phyloP scores from a whole-genome alignment of 2,329 filamentous ascomycete genomes.

The Polychaeton citri region DNA sequence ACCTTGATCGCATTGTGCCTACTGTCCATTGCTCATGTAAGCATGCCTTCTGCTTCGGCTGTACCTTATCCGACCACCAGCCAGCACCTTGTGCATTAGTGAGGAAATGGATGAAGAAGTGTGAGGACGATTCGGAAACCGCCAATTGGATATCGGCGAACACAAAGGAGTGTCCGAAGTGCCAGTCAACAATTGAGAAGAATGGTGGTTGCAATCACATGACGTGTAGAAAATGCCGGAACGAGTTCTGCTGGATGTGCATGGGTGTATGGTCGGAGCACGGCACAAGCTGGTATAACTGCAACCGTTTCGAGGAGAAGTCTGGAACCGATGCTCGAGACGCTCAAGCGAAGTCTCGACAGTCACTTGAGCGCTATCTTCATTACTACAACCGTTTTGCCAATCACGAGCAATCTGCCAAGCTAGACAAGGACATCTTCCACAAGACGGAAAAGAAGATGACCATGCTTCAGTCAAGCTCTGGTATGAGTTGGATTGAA shows the following conservation, averaged over 20 bases:
- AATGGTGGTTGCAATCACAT: slow-evolving; percentile 97
- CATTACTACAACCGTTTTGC: slow-evolving; percentile 99
- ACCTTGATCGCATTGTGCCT: slow-evolving; percentile 72
- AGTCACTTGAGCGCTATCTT: slow-evolving; percentile 87
- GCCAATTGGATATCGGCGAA: slow-evolving; percentile 99
- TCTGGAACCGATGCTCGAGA: slow-evolving; percentile 81
- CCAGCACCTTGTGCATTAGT: slow-evolving; percentile 84
- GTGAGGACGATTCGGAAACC: slow-evolving; percentile 93
- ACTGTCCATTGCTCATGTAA: slow-evolving; percentile 78
- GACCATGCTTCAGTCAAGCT: slow-evolving; percentile 85
- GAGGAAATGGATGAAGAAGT: slow-evolving; percentile 95
- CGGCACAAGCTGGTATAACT: slow-evolving; percentile 98
- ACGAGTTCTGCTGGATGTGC: slow-evolving; percentile 99
- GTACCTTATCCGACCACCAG: slow-evolving; percentile 78
- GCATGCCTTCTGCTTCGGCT: slow-evolving; percentile 90
- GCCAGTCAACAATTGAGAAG: slow-evolving; percentile 95
- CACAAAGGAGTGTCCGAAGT: slow-evolving; percentile 95
- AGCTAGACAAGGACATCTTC: slow-evolving; percentile 90
- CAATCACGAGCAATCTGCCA: slow-evolving; percentile 96
- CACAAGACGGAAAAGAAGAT: slow-evolving; percentile 98
- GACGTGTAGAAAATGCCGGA: slow-evolving; percentile 90
- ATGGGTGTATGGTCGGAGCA: slow-evolving; percentile 99
- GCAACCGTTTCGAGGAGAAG: slow-evolving; percentile 94
- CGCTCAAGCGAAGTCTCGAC: slow-evolving; percentile 78
- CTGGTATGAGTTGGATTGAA: slow-evolving; percentile 97